A percentile compares a stretch with the other conserved stretches of the same genome.
phyloP scores from a whole-genome alignment of 1,284 basidiomycete species.

The Ceratobasidium papillatum region DNA sequence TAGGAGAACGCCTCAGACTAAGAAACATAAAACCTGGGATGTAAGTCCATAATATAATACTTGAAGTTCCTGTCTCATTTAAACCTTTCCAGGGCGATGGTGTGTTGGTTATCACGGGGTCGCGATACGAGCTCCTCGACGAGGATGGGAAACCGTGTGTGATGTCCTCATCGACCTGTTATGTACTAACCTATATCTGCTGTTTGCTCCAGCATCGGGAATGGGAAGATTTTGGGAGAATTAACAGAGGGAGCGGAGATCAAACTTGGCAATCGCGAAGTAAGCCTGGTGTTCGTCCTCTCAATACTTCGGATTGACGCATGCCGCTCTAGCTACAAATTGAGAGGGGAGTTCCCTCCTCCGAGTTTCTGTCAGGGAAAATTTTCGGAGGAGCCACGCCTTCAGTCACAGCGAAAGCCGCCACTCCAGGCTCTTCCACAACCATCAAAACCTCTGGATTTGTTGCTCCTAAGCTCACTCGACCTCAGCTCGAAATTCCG shows the following conservation, averaged over 20 bases:
- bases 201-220: constrained; percentile 46
- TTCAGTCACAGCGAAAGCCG: constrained; percentile 45
- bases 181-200: not conserved
- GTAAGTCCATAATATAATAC: constrained; percentile 39
- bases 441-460: constrained; percentile 55
- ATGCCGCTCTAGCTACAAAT: constrained; percentile 45
- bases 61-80: constrained; percentile 26
- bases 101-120: constrained; percentile 38
- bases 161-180: no score
- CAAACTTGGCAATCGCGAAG: constrained; percentile 70
- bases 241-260: constrained; percentile 64
- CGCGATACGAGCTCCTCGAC: constrained; percentile 51
- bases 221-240: constrained; percentile 50
- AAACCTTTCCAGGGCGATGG: constrained; percentile 40
- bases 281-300: constrained; percentile 57
- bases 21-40: constrained; percentile 60
- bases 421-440: constrained; percentile 45
- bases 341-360: constrained; percentile 64
- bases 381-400: constrained; percentile 62
- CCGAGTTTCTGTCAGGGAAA: constrained; percentile 69
- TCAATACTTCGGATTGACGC: not conserved
- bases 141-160: constrained; percentile 68
- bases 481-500: constrained; percentile 43
- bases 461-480: constrained; percentile 50
- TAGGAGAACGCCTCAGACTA: constrained; percentile 53